A percentile compares a stretch with the other conserved stretches of the same genome.
Conservation (phyloP, 208 protist genomes). For the Acanthamoeba lenticulata region DNA sequence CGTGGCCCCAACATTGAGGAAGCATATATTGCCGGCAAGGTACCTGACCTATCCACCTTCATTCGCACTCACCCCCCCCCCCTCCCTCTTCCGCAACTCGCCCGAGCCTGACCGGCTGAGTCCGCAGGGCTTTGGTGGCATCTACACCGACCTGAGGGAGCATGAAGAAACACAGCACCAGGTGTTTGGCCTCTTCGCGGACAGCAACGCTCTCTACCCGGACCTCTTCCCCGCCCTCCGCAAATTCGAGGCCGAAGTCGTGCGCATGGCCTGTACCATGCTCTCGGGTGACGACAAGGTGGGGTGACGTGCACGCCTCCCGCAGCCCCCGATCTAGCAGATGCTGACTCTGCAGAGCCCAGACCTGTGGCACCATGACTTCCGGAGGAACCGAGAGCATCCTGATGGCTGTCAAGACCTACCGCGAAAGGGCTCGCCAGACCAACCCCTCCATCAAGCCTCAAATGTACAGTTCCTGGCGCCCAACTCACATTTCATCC, state of each 20-base stretch:
- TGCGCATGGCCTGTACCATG: constrained; percentile 95
- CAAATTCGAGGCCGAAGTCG: constrained; percentile 97
- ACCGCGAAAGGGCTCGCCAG: constrained; percentile 90
- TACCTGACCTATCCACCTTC: not conserved
- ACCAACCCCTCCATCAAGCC: not conserved
- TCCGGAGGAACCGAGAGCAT: constrained; percentile 97
- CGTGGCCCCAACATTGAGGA: not conserved
- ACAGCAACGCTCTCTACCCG: constrained; percentile 95
- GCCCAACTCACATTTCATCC: not conserved
- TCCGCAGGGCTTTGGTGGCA: not conserved
- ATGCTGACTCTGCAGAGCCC: no score
- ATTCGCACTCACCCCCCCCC: not conserved
- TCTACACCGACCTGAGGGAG: not conserved
- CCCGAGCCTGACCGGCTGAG: not conserved
- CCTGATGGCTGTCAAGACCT: constrained; percentile 95
- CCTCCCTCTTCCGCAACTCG: not conserved
- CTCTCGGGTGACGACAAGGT: constrained; percentile 88
- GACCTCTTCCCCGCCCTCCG: constrained; percentile 93
- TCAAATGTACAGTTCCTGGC: constrained; percentile 13
- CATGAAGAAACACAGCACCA: constrained; percentile 91
- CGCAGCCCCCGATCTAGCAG: no score
- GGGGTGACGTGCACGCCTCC: not conserved
- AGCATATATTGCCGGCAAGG: not conserved
- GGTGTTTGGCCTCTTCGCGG: constrained; percentile 92
- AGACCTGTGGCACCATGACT: constrained; percentile 92